Conservation (phyloP, 257 asterid genomes). For the Salvia hispanica region DNA sequence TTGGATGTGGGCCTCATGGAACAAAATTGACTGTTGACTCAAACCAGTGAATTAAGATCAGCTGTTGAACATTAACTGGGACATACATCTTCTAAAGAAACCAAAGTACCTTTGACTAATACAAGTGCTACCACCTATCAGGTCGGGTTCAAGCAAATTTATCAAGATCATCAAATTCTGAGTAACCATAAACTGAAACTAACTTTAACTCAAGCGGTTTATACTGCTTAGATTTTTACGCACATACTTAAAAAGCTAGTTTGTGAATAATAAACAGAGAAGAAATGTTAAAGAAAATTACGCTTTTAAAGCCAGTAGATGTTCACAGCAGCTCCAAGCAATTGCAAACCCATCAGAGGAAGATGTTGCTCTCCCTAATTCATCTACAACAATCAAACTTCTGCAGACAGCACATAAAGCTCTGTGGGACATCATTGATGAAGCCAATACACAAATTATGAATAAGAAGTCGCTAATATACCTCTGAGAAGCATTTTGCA, state of each 20-base stretch:
- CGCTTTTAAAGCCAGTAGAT: conserved; percentile 83
- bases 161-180: conserved; percentile 18
- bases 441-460: conserved; percentile 26
- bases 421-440: conserved; percentile 26
- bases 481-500: conserved; percentile 91
- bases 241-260: neutral
- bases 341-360: conserved; percentile 97
- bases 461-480: conserved; percentile 27
- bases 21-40: neutral
- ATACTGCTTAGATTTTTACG: neutral
- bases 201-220: neutral
- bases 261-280: conserved; percentile 11
- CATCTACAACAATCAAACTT: conserved; percentile 94
- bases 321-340: conserved; percentile 98
- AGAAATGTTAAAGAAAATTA: conserved; percentile 37
- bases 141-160: neutral
- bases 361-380: conserved; percentile 97
- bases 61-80: neutral
- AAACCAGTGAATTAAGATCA: conserved; percentile 1
- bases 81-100: neutral
- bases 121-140: neutral
- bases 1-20: neutral
- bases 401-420: conserved; percentile 49
- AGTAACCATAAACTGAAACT: neutral
- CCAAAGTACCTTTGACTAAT: neutral